Percentiles rank a stretch among this genome's conserved stretches.
phyloP scores from a whole-genome alignment of 2,329 filamentous ascomycete genomes.

The Proliferodiscus dingleyae region DNA sequence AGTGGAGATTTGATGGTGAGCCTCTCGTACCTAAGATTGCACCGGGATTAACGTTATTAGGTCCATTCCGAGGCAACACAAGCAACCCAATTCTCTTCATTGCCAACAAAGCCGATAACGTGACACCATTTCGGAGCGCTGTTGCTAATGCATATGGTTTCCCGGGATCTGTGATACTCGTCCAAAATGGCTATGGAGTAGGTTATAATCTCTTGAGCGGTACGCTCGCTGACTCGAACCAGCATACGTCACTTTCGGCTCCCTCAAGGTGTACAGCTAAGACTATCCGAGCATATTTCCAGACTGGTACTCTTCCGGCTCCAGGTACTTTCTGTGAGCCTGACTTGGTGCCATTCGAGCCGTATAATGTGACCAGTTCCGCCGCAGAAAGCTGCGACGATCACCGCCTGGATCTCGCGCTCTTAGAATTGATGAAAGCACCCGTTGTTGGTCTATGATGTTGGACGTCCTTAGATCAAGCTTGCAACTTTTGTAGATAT shows the following conservation, averaged over 20 bases:
- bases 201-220: conserved; percentile 18
- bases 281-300: conserved; percentile 36
- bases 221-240: neutral
- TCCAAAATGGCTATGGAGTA: conserved; percentile 48
- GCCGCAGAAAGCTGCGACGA: conserved; percentile 1
- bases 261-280: conserved; percentile 34
- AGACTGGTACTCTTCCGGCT: conserved; percentile 38
- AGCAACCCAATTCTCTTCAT: conserved; percentile 35
- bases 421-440: conserved; percentile 10
- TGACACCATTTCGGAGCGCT: conserved; percentile 32
- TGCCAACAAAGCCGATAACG: conserved; percentile 34
- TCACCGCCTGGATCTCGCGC: conserved; percentile 3
- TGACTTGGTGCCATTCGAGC: conserved; percentile 39
- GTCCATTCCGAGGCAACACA: conserved; percentile 32
- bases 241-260: conserved; percentile 44
- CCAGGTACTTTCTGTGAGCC: conserved; percentile 42
- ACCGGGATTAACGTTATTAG: conserved; percentile 12
- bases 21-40: neutral
- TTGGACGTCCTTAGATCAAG: no score
- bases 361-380: conserved; percentile 5
- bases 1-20: conserved; percentile 25
- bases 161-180: conserved; percentile 40
- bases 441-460: conserved; percentile 3
- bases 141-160: conserved; percentile 35
- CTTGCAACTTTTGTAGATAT: neutral